Conservation (phyloP, 2,329 filamentous ascomycete species). For the Ramularia collo-cygni region DNA sequence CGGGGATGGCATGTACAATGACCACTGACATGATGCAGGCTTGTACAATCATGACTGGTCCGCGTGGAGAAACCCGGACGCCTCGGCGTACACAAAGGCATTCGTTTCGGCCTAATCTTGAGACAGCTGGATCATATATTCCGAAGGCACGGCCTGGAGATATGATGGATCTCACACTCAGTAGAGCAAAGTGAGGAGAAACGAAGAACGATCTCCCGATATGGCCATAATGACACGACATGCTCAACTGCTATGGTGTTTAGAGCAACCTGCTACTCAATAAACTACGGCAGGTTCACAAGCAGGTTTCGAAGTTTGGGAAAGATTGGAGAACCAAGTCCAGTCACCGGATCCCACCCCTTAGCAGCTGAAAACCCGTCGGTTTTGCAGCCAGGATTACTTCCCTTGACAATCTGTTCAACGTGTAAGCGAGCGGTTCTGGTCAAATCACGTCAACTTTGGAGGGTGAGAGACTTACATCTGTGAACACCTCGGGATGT, state of each 20-base stretch:
- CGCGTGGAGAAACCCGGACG: slow-evolving; percentile 18
- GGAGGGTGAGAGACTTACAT: slow-evolving; percentile 28
- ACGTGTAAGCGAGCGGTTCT: not conserved
- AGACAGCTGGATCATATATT: too few relatives aligned
- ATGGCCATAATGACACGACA: too few relatives aligned
- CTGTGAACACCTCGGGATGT: slow-evolving; percentile 32
- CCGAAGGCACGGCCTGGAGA: too few relatives aligned
- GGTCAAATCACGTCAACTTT: not conserved
- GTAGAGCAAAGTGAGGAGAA: too few relatives aligned
- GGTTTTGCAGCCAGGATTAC: slow-evolving; percentile 32
- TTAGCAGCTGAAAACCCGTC: slow-evolving; percentile 22
- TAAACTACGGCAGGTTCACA: slow-evolving; percentile 17
- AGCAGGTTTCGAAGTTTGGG: slow-evolving; percentile 24
- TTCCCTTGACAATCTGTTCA: slow-evolving; percentile 19
- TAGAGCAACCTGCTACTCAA: too few relatives aligned
- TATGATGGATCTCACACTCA: too few relatives aligned
- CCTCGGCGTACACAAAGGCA: slow-evolving; percentile 14
- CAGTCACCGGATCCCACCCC: slow-evolving; percentile 30
- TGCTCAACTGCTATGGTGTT: too few relatives aligned
- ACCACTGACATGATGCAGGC: slow-evolving; percentile 28
- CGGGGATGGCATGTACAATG: not conserved
- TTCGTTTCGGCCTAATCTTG: slow-evolving; percentile 12
- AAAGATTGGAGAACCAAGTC: slow-evolving; percentile 24
- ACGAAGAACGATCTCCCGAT: too few relatives aligned
- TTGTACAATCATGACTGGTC: slow-evolving; percentile 50